Evolutionary conservation across 169 alveolate species (phyloP).

Genomic region (Amoebophrya sp.): DNA sequence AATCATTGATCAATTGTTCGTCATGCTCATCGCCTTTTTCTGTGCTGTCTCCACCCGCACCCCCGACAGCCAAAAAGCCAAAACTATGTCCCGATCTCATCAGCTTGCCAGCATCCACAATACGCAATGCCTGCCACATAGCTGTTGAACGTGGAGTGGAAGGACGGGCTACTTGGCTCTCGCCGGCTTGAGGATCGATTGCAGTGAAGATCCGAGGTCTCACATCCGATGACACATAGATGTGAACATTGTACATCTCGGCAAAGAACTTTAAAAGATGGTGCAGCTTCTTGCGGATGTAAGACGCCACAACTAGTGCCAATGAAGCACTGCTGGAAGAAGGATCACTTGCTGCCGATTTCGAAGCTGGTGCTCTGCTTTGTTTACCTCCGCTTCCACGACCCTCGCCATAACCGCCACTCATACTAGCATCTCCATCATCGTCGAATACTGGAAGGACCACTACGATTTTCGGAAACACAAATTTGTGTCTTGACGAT

Average conservation of each 20-base stretch:
- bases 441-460: background rate
- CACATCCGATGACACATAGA: background rate
- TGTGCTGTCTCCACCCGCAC: background rate
- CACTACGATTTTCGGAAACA: background rate
- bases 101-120: background rate
- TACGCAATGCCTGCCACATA: background rate
- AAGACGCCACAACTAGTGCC: background rate
- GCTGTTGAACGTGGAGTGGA: background rate
- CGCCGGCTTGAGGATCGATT: background rate
- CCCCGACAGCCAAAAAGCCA: background rate
- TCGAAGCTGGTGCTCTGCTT: too few relatives aligned
- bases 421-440: background rate
- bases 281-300: background rate
- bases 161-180: too few relatives aligned
- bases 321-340: background rate
- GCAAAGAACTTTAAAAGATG: background rate
- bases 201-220: background rate
- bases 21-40: background rate
- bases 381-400: too few relatives aligned
- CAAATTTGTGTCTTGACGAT: background rate
- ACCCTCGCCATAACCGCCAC: too few relatives aligned
- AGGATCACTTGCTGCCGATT: background rate
- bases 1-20: too few relatives aligned
- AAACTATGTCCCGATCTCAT: background rate
- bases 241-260: background rate